A percentile compares a stretch with the other conserved stretches of the same genome.
Conservation (phyloP, 805 yeast genomes). For the Suhomyces kilbournensis region DNA sequence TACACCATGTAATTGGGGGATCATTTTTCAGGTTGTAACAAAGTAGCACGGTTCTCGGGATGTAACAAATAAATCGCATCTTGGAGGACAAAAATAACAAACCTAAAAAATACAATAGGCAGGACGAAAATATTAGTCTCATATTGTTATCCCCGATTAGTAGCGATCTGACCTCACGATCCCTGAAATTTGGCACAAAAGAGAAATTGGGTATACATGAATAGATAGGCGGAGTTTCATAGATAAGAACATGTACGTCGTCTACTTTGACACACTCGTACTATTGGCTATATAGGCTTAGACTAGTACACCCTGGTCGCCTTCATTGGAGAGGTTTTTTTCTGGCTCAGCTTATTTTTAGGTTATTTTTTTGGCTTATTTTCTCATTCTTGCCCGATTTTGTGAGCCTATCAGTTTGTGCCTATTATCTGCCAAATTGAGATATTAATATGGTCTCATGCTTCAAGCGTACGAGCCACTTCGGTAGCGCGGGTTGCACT, state of each 20-base stretch:
- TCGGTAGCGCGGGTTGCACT: background rate
- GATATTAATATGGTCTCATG: background rate
- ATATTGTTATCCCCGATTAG: background rate
- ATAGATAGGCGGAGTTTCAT: background rate
- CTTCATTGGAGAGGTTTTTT: background rate
- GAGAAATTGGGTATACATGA: background rate
- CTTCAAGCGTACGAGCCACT: background rate
- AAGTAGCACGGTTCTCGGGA: background rate
- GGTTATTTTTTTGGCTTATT: background rate
- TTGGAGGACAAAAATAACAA: background rate
- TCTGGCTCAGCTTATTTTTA: background rate
- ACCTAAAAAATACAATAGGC: background rate
- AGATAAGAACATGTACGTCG: background rate
- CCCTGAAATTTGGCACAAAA: background rate
- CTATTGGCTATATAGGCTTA: background rate
- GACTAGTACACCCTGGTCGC: background rate
- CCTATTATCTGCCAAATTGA: background rate
- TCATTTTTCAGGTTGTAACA: background rate
- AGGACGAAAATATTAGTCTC: background rate
- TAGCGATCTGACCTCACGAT: background rate
- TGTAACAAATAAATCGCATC: slow-evolving; percentile 2
- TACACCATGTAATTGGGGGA: background rate
- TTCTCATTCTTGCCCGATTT: background rate
- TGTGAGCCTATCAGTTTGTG: background rate
- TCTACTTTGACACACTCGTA: background rate